Conservation (phyloP, 306 rosid genomes). For the Begonia peltatifolia region DNA sequence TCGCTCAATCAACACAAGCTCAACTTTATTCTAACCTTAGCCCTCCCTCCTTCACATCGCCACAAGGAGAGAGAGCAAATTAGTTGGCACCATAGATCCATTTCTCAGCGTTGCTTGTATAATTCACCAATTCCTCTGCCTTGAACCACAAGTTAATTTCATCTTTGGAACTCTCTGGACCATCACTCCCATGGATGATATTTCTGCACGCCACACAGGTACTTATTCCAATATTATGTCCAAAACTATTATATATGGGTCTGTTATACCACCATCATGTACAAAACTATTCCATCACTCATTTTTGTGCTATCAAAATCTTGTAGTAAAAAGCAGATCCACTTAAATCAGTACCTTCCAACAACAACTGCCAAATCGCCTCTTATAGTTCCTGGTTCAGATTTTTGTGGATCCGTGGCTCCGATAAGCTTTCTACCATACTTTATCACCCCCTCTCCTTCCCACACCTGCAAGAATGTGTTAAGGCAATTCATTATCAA, state of each 20-base stretch:
- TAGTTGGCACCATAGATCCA: constrained; percentile 75
- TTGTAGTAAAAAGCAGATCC: too few relatives aligned
- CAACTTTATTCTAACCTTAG: too few relatives aligned
- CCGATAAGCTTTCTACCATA: constrained; percentile 88
- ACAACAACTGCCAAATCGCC: constrained; percentile 92
- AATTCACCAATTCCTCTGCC: constrained; percentile 71
- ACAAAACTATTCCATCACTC: too few relatives aligned
- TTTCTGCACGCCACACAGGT: constrained; percentile 32
- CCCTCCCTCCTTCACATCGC: too few relatives aligned
- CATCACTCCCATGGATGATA: constrained; percentile 96
- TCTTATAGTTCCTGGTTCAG: constrained; percentile 93
- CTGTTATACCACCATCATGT: too few relatives aligned
- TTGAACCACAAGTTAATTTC: constrained; percentile 86
- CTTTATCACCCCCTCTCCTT: constrained; percentile 84
- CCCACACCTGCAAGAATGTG: constrained; percentile 60
- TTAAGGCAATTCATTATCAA: constrained; percentile 45
- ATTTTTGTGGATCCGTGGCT: constrained; percentile 94
- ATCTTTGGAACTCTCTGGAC: constrained; percentile 81
- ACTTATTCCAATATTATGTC: too few relatives aligned
- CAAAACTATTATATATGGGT: too few relatives aligned
- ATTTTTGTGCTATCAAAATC: too few relatives aligned
- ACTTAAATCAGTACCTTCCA: constrained; percentile 45
- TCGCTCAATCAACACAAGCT: too few relatives aligned
- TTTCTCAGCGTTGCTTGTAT: constrained; percentile 77
- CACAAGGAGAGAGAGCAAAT: too few relatives aligned